Conservation (phyloP, 2,329 filamentous ascomycete genomes). For the Xylaria arbuscula region DNA sequence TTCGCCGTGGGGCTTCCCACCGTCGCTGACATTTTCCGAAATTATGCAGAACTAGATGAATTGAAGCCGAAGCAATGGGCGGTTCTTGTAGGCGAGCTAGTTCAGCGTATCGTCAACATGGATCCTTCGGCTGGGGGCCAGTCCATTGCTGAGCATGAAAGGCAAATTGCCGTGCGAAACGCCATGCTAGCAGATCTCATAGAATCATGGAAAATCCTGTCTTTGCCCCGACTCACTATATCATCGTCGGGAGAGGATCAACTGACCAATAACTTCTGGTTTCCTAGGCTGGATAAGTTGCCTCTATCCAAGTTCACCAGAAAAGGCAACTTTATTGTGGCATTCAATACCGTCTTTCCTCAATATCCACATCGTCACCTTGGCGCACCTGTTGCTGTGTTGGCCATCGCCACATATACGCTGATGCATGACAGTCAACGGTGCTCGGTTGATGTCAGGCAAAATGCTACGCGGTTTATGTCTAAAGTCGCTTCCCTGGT, state of each 20-base stretch:
- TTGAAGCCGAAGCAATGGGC: constrained; percentile 52
- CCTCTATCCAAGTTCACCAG: constrained; percentile 37
- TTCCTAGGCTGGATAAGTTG: constrained; percentile 45
- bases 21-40: constrained; percentile 54
- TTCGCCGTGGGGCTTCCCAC: constrained; percentile 50
- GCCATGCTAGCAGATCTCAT: constrained; percentile 54
- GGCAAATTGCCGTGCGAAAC: constrained; percentile 47
- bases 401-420: constrained; percentile 55
- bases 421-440: constrained; percentile 51
- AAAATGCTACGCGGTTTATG: constrained; percentile 45
- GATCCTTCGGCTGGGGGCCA: constrained; percentile 43
- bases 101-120: constrained; percentile 48
- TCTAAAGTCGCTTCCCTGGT: constrained; percentile 45
- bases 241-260: constrained; percentile 32
- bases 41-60: constrained; percentile 51
- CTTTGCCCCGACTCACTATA: constrained; percentile 45
- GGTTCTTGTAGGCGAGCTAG: constrained; percentile 50
- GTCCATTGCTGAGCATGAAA: constrained; percentile 43
- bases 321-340: constrained; percentile 44
- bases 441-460: constrained; percentile 39
- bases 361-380: constrained; percentile 47
- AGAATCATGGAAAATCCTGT: constrained; percentile 56
- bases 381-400: constrained; percentile 45
- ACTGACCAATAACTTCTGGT: constrained; percentile 47
- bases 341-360: constrained; percentile 53